Conservation (phyloP, 2,329 filamentous ascomycete species). For the Neoscytalidium dimidiatum region DNA sequence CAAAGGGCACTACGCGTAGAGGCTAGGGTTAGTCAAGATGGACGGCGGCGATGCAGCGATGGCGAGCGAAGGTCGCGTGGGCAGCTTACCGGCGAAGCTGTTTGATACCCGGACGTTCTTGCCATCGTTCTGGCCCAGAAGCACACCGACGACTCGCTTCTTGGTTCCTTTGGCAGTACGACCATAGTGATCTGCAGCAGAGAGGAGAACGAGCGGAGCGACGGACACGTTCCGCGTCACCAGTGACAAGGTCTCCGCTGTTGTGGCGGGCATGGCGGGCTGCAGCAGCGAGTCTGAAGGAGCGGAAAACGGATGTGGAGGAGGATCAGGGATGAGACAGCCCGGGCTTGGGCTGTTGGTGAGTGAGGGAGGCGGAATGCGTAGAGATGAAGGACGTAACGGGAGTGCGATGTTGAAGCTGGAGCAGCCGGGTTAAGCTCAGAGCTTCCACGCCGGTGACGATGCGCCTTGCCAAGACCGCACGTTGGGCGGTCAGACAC, state of each 20-base stretch:
- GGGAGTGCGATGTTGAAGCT: slow-evolving; percentile 15
- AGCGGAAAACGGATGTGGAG: background rate
- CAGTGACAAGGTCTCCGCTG: slow-evolving; percentile 92
- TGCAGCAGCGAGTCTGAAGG: background rate
- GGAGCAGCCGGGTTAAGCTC: slow-evolving; percentile 12
- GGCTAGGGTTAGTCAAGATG: slow-evolving; percentile 26
- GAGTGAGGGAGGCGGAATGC: background rate
- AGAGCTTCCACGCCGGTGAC: slow-evolving; percentile 16
- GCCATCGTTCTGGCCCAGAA: slow-evolving; percentile 93
- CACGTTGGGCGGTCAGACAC: slow-evolving; percentile 3
- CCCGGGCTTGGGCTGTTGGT: background rate
- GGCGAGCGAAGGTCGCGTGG: background rate
- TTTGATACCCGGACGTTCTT: slow-evolving; percentile 97
- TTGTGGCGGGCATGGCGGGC: slow-evolving; percentile 85
- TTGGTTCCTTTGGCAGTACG: slow-evolving; percentile 86
- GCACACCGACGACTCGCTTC: slow-evolving; percentile 87
- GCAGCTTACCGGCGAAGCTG: slow-evolving; percentile 84
- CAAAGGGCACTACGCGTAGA: slow-evolving; percentile 75
- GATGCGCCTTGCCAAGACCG: slow-evolving; percentile 17
- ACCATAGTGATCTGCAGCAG: slow-evolving; percentile 97
- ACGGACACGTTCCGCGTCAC: slow-evolving; percentile 95
- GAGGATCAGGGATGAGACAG: background rate
- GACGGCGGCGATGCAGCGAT: background rate
- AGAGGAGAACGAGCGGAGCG: slow-evolving; percentile 95
- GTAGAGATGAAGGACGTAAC: background rate